Percentiles rank a stretch among this genome's conserved stretches.
Conservation (phyloP, 2,329 filamentous ascomycete species). For the Calonectria ilicicola region DNA sequence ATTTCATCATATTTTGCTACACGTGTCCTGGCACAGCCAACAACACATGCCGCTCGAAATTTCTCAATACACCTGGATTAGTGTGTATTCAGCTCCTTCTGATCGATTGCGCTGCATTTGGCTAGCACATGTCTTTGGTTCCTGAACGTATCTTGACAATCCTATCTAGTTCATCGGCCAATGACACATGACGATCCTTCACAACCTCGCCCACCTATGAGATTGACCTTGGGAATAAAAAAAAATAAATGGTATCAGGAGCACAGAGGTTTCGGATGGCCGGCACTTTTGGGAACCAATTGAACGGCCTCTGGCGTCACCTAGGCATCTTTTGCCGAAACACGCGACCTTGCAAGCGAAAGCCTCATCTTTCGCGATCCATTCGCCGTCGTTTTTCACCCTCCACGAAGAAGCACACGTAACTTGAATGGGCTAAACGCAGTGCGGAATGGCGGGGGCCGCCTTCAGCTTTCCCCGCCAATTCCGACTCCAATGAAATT, state of each 20-base stretch:
- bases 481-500: not conserved
- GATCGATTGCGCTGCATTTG: not conserved
- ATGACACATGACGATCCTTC: not conserved
- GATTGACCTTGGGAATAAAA: too few relatives aligned
- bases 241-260: not conserved
- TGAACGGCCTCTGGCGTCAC: not conserved
- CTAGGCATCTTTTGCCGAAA: not conserved
- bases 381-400: not conserved
- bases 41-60: not conserved
- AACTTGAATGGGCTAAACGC: not conserved
- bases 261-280: not conserved
- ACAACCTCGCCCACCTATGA: not conserved
- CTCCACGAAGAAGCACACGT: not conserved
- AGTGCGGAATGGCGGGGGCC: not conserved
- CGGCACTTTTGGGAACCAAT: not conserved
- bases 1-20: not conserved
- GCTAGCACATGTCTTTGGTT: not conserved
- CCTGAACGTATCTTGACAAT: not conserved
- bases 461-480: conserved; percentile 3
- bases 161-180: not conserved
- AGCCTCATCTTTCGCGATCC: not conserved
- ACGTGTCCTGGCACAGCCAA: not conserved
- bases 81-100: not conserved
- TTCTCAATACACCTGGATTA: not conserved
- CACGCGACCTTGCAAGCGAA: not conserved